A percentile compares a stretch with the other conserved stretches of the same genome.
phyloP scores from a whole-genome alignment of 148 eudicot species.

The Cornus controversa region DNA sequence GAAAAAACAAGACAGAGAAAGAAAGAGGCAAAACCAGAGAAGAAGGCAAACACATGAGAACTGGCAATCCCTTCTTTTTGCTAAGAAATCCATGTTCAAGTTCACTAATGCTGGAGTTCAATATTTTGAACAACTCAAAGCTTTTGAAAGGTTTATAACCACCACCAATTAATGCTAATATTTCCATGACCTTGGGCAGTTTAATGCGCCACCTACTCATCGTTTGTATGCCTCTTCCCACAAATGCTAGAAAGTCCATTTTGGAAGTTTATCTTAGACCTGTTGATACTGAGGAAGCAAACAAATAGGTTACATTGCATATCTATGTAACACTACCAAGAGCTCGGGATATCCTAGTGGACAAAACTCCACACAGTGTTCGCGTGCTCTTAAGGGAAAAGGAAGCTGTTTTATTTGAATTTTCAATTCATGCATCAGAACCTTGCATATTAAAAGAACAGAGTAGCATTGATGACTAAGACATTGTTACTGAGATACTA shows the following conservation, averaged over 20 bases:
- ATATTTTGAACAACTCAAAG: background rate
- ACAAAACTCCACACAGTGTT: background rate
- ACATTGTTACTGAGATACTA: slow-evolving; percentile 44
- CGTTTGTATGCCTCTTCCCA: no score
- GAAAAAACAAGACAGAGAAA: no score
- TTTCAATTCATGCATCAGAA: background rate
- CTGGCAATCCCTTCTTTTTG: background rate
- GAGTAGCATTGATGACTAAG: background rate
- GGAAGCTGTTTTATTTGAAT: background rate
- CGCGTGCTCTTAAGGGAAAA: background rate
- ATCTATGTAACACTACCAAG: background rate
- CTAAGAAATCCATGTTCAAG: background rate
- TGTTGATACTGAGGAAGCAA: background rate
- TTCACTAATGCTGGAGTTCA: background rate
- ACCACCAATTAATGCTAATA: background rate
- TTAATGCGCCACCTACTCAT: background rate
- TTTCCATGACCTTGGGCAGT: background rate
- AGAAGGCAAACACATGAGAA: background rate
- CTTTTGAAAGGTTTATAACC: background rate
- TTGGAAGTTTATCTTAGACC: background rate
- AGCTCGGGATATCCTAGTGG: background rate
- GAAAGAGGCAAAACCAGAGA: background rate
- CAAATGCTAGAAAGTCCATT: background rate
- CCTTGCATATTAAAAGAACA: background rate
- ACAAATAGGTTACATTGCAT: background rate